phyloP scores from a whole-genome alignment of 805 yeast species.

The Ogataea populi-albae region DNA sequence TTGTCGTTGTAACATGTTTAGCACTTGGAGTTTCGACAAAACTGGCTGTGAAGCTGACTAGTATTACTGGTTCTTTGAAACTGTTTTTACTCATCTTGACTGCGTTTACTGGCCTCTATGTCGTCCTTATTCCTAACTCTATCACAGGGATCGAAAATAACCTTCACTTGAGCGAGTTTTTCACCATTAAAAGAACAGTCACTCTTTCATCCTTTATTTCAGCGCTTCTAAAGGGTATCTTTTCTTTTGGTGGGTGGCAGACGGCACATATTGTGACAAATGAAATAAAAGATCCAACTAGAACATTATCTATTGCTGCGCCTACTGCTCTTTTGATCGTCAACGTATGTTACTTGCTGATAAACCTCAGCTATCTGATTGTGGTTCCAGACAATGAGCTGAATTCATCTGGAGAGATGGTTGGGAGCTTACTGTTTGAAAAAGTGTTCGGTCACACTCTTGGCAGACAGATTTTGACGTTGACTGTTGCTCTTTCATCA shows the following conservation, averaged over 20 bases:
- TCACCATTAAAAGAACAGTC: conserved; percentile 29
- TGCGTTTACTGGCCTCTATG: conserved; percentile 57
- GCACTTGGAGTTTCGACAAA: conserved; percentile 60
- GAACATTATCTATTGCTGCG: conserved; percentile 52
- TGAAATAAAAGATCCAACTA: conserved; percentile 51
- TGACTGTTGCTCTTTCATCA: conserved; percentile 50
- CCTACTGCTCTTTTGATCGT: conserved; percentile 45
- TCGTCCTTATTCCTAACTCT: conserved; percentile 45
- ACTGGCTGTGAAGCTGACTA: conserved; percentile 60
- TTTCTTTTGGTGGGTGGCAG: conserved; percentile 56
- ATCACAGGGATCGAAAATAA: conserved; percentile 44
- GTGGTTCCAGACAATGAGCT: conserved; percentile 50
- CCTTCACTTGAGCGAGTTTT: conserved; percentile 32
- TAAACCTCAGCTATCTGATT: conserved; percentile 48
- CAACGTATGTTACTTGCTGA: conserved; percentile 43
- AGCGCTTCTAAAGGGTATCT: conserved; percentile 50
- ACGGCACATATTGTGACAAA: conserved; percentile 52
- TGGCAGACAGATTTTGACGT: conserved; percentile 47
- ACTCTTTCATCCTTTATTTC: conserved; percentile 44
- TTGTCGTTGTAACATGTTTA: conserved; percentile 35
- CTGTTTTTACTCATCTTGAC: conserved; percentile 51
- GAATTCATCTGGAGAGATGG: conserved; percentile 43
- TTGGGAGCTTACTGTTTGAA: conserved; percentile 51
- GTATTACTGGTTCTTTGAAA: conserved; percentile 60
- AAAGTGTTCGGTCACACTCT: conserved; percentile 46